Evolutionary conservation across 768 basidiomycete species (phyloP).

Genomic region (Lactifluus hygrophoroides): DNA sequence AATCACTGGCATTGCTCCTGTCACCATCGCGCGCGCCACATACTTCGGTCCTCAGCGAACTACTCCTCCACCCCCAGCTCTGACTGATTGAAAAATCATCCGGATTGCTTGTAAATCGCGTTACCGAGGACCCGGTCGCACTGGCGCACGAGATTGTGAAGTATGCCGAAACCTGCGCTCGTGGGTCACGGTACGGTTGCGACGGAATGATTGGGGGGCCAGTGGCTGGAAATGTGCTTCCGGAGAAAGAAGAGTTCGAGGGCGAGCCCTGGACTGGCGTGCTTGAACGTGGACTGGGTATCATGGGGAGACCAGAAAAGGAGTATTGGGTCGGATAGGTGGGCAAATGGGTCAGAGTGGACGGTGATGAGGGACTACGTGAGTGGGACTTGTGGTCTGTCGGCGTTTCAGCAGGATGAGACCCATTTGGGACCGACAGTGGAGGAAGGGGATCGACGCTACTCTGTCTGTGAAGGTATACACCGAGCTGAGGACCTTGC

Average conservation of each 20-base stretch:
- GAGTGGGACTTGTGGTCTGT: not conserved
- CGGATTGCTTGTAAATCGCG: constrained; percentile 77
- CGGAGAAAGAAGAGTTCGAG: constrained; percentile 8
- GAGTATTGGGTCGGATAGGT: constrained; percentile 16
- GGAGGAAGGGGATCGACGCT: constrained; percentile 71
- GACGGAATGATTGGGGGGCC: constrained; percentile 40
- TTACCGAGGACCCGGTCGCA: constrained; percentile 72
- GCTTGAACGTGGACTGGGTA: constrained; percentile 9
- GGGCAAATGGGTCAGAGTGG: not conserved
- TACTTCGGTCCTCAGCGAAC: constrained; percentile 42
- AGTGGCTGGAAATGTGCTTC: constrained; percentile 33
- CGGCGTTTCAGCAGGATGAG: not conserved
- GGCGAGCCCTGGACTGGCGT: constrained; percentile 19
- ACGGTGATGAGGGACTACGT: constrained; percentile 7
- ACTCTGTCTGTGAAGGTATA: constrained; percentile 84
- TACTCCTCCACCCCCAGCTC: constrained; percentile 91
- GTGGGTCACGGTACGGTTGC: constrained; percentile 71
- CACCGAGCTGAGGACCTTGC: constrained; percentile 65
- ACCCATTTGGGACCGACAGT: constrained; percentile 44
- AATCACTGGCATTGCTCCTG: constrained; percentile 14
- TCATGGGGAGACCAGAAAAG: constrained; percentile 14
- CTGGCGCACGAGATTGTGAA: constrained; percentile 80
- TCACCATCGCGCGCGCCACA: constrained; percentile 29
- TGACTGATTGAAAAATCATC: constrained; percentile 79
- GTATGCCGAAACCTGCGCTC: constrained; percentile 63